Conservation (phyloP, 345 rosid species). For the Raphanus raphanistrum region DNA sequence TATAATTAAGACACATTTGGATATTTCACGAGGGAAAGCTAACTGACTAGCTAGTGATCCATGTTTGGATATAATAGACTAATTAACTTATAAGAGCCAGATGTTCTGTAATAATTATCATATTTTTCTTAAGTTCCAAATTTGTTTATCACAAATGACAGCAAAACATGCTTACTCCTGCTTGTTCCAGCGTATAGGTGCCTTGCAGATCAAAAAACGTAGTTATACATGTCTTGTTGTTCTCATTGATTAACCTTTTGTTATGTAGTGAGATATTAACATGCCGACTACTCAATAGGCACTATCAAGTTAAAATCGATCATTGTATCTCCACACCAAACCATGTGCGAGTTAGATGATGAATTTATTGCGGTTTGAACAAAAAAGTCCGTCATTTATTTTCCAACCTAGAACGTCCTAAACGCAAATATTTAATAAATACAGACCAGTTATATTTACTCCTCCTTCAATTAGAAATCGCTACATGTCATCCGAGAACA, state of each 20-base stretch:
- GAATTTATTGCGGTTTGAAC: slow-evolving; percentile 30
- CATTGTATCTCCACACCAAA: slow-evolving; percentile 18
- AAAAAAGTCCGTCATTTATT: slow-evolving; percentile 2
- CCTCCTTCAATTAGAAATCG: slow-evolving; percentile 6
- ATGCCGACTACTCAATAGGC: background rate
- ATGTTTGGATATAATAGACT: background rate
- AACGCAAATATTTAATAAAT: slow-evolving; percentile 11
- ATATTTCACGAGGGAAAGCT: background rate
- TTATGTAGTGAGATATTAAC: background rate
- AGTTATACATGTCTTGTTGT: background rate
- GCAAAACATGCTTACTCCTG: background rate
- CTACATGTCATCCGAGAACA: slow-evolving; percentile 14
- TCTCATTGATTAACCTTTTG: background rate
- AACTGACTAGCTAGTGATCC: background rate
- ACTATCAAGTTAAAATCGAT: background rate
- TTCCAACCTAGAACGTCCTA: slow-evolving; percentile 9
- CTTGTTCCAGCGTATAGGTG: background rate
- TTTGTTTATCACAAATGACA: background rate
- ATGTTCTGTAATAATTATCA: background rate
- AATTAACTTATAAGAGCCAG: background rate
- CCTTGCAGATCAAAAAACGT: background rate
- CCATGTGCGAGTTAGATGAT: slow-evolving; percentile 38
- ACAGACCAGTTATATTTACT: background rate
- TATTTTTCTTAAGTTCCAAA: background rate
- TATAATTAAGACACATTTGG: background rate